Evolutionary conservation across 805 yeast genomes (phyloP), one percentile per base, ranked within the genome.

Genomic region (Saccharomyces cerevisiae): DNA sequence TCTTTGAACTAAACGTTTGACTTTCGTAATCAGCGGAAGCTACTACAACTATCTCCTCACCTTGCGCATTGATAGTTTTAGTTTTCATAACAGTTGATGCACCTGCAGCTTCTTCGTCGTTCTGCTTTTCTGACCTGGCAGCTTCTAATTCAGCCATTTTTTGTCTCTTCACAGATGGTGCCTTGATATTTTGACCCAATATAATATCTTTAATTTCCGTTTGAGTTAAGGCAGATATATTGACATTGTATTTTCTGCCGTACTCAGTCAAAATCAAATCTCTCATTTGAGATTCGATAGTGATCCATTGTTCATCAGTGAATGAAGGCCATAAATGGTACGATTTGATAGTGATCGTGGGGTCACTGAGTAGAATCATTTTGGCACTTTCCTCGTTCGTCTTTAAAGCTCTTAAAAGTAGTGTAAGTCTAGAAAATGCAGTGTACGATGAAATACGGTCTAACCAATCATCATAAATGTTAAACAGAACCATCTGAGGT

Each of bases 271-370:
- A 75, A 56, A 94, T 89, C 69, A 94, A 72, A 66, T 94, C 98
- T 57, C 97, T 84, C 60, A 94, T 72, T 69, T 88, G 88, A 2
- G 88, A 77, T 69, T 94, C 99, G 30, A 91, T 88, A 47, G 82
- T 84, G 50, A 87, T 80, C 99, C 99, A 94, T 70, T 89, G 96
- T 21, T 89, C 96, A 57, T 85, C 88, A 3, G 81, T 73, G 54
- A 90, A 83, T 0, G 94, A 75, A 2, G 99, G 99, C 99, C 99
- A 94, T 41, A 94, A 71, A 67, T 90, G 97, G 65, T 91, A 87
- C 36, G 81, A 84, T 61, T 83, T 79, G 0, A 94, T 86, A 3
- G 77, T 71, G 2, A 87, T 79, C 0, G 84, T 78, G 46, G 83
- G 76, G 61, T 89, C 95, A 0, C 96, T 91, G 9, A 87, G 75